A percentile compares a stretch with the other conserved stretches of the same genome.
Evolutionary conservation across 2,329 filamentous ascomycete species (phyloP).

Genomic region (Boeremia exigua): DNA sequence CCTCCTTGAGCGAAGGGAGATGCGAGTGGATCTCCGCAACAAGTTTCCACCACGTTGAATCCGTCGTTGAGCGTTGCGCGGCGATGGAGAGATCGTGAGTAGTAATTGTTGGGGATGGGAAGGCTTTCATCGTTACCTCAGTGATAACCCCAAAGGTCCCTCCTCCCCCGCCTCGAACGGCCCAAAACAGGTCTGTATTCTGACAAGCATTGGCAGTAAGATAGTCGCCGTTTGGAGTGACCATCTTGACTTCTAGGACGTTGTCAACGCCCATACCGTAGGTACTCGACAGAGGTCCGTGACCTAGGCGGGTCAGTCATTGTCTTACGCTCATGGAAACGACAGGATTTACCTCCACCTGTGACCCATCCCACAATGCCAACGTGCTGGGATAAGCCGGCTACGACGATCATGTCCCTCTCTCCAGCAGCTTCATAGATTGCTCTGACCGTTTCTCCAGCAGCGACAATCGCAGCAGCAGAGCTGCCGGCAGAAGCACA

Average conservation of each 20-base stretch:
- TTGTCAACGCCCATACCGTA: constrained; percentile 49
- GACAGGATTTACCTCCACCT: constrained; percentile 34
- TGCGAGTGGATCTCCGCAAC: constrained; percentile 31
- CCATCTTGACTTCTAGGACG: constrained; percentile 44
- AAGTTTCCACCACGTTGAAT: constrained; percentile 25
- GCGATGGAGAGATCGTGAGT: constrained; percentile 24
- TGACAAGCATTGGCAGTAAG: constrained; percentile 29
- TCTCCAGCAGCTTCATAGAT: constrained; percentile 30
- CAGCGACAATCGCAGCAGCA: too few species aligned
- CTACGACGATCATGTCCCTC: constrained; percentile 28
- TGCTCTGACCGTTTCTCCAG: constrained; percentile 3
- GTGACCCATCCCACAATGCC: constrained; percentile 51
- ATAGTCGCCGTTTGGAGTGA: constrained; percentile 31
- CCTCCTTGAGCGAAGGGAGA: constrained; percentile 32
- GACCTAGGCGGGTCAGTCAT: constrained; percentile 14
- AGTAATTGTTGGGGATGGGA: constrained; percentile 39
- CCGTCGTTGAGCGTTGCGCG: constrained; percentile 7
- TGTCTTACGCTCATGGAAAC: too few species aligned
- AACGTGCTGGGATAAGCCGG: constrained; percentile 38
- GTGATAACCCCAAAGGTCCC: constrained; percentile 52
- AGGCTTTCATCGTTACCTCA: constrained; percentile 27
- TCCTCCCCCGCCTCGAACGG: constrained; percentile 50
- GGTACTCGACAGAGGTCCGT: constrained; percentile 44
- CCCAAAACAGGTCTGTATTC: constrained; percentile 49
- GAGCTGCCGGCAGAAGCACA: too few species aligned